Conservation (phyloP, 2,329 filamentous ascomycete genomes). For the Aspergillus brasiliensis region DNA sequence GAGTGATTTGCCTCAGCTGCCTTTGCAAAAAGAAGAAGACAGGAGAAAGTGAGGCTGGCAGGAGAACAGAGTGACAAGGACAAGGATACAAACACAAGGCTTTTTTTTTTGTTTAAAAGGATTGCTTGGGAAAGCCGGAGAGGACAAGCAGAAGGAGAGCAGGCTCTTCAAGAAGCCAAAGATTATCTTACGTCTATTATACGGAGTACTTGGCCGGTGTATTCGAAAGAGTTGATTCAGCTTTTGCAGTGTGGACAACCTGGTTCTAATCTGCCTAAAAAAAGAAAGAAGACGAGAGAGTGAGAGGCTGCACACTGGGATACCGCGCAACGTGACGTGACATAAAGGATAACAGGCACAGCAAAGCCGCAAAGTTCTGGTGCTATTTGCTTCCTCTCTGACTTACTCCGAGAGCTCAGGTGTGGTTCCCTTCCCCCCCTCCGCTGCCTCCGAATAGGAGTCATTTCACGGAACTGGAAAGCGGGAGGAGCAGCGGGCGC, state of each 20-base stretch:
- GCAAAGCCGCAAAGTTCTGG: conserved; percentile 4
- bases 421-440: conserved; percentile 4
- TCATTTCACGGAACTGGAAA: not conserved
- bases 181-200: conserved; percentile 26
- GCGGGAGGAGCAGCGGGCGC: not conserved
- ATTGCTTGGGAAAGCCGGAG: conserved; percentile 1
- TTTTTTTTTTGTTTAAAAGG: not conserved
- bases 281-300: not conserved
- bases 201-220: conserved; percentile 27
- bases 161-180: conserved; percentile 5
- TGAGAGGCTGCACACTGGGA: conserved; percentile 8
- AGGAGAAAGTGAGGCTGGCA: conserved; percentile 12
- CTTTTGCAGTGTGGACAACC: conserved; percentile 19
- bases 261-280: conserved; percentile 15
- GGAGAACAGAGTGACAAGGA: conserved; percentile 20
- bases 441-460: not conserved
- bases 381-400: not conserved
- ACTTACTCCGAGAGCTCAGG: not conserved
- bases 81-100: conserved; percentile 13
- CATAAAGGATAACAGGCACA: conserved; percentile 11
- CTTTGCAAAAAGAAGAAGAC: conserved; percentile 11
- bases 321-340: conserved; percentile 15
- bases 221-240: conserved; percentile 24
- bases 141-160: conserved; percentile 4
- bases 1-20: conserved; percentile 15